phyloP scores from a whole-genome alignment of 768 basidiomycete species.

The Rhodosporidiobolus odoratus region DNA sequence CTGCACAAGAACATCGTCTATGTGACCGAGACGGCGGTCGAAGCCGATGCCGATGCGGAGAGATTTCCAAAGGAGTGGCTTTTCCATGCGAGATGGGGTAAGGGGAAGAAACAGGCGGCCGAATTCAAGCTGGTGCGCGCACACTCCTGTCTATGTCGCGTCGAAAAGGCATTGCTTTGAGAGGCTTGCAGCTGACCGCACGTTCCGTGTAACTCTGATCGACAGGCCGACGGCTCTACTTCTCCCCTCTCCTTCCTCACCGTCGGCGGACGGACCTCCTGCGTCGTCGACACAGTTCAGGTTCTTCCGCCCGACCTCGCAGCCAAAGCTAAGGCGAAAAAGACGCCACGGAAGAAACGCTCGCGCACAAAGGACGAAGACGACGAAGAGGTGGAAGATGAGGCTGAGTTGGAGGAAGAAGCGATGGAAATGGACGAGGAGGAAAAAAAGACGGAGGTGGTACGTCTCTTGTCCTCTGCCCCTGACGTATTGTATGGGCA shows the following conservation, averaged over 20 bases:
- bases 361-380: too few species aligned
- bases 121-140: too few species aligned
- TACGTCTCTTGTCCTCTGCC: neutral
- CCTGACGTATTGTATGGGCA: too few species aligned
- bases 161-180: too few species aligned
- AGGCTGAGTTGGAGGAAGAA: neutral
- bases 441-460: constrained; percentile 13
- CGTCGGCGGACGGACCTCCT: constrained; percentile 40
- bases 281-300: constrained; percentile 37
- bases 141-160: too few species aligned
- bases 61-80: constrained; percentile 42
- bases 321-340: neutral
- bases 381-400: too few species aligned
- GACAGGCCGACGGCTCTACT: constrained; percentile 36
- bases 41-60: constrained; percentile 37
- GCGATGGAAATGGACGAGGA: neutral
- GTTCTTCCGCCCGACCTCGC: constrained; percentile 12
- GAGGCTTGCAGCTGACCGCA: too few species aligned
- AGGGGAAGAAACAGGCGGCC: constrained; percentile 41
- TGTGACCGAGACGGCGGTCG: constrained; percentile 37
- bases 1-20: constrained; percentile 36
- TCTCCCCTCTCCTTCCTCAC: constrained; percentile 37
- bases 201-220: too few species aligned
- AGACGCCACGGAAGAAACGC: neutral
- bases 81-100: constrained; percentile 42